Evolutionary conservation across 2,329 filamentous ascomycete species (phyloP), one percentile per base, ranked within the genome.

Genomic region (Cyclaneusma minus): DNA sequence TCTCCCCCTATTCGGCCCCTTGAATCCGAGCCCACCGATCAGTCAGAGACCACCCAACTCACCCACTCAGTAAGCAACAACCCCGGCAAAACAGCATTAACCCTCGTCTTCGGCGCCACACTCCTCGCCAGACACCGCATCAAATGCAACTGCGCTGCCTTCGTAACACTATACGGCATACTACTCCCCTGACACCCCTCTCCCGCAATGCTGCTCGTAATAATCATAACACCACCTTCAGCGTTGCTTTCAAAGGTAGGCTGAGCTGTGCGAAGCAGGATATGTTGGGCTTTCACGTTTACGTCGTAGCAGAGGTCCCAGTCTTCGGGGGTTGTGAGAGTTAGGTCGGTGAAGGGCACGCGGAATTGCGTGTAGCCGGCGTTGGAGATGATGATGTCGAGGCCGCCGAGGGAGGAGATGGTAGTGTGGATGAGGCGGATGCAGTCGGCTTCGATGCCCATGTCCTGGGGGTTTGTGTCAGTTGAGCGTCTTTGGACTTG

Each of bases 301-400:
- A 67, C 60, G 6, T 60, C 52, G 61, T 63, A 76, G 50, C 68
- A 73, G 22, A 24, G 36, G 16, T 40, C 35, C 41, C 41, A 45
- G 24, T 47, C 35, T 24, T 32, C 29, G 16, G 22, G 13, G 4
- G 33, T 38, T n/a, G 41, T 31, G 6, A 35, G 34, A 7, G 15
- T 31, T 18, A 45, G 30, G 25, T 39, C 41, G 4, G 29, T 22
- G 28, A 41, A 44, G 11, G 26, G 28, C n/a, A n/a, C n/a, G 4
- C 37, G 38, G 32, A 48, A 48, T 11, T 42, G 33, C 0, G 44
- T 46, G 29, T 43, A 43, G 14, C 44, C 45, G 11, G 72, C 71
- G 47, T 79, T 78, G 7, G 67, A 67, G 35, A 77, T 57, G 13
- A 78, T 55, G 29, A 77, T 54, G 48, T 79, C 73, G 16, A 80